phyloP scores from a whole-genome alignment of 805 yeast species.

The Wickerhamomyces tratensis region DNA sequence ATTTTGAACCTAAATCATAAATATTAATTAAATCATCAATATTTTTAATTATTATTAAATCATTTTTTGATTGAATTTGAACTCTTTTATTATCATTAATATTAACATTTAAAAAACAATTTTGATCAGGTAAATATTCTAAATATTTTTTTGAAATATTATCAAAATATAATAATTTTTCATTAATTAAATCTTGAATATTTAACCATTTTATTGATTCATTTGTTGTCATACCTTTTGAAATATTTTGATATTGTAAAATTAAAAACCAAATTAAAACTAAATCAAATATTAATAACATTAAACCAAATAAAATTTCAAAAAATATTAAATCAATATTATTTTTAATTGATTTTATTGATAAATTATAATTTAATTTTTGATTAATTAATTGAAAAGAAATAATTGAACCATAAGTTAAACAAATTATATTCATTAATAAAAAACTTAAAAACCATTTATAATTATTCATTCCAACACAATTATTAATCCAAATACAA shows the following conservation, averaged over 20 bases:
- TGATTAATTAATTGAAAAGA: constrained; percentile 3
- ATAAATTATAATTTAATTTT: background rate
- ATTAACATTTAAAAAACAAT: constrained; percentile 14
- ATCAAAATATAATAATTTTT: constrained; percentile 2
- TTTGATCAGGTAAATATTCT: constrained; percentile 13
- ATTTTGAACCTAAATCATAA: constrained; percentile 12
- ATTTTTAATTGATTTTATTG: constrained; percentile 8
- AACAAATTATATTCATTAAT: constrained; percentile 32
- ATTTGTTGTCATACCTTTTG: constrained; percentile 66
- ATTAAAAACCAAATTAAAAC: constrained; percentile 33
- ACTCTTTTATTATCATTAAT: constrained; percentile 5
- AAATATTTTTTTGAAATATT: constrained; percentile 1
- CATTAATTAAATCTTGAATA: constrained; percentile 39
- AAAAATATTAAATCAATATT: constrained; percentile 15
- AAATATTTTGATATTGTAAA: constrained; percentile 40
- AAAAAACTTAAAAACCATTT: constrained; percentile 51
- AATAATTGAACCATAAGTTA: constrained; percentile 33
- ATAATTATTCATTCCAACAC: constrained; percentile 62
- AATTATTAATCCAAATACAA: constrained; percentile 64
- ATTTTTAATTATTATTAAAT: constrained; percentile 2
- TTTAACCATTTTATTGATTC: constrained; percentile 67
- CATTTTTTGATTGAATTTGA: constrained; percentile 1
- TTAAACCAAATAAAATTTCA: constrained; percentile 29
- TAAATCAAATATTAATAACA: constrained; percentile 33
- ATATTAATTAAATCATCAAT: constrained; percentile 10